phyloP scores from a whole-genome alignment of 176 grass and related monocot species.

The Musa schizocarpa region DNA sequence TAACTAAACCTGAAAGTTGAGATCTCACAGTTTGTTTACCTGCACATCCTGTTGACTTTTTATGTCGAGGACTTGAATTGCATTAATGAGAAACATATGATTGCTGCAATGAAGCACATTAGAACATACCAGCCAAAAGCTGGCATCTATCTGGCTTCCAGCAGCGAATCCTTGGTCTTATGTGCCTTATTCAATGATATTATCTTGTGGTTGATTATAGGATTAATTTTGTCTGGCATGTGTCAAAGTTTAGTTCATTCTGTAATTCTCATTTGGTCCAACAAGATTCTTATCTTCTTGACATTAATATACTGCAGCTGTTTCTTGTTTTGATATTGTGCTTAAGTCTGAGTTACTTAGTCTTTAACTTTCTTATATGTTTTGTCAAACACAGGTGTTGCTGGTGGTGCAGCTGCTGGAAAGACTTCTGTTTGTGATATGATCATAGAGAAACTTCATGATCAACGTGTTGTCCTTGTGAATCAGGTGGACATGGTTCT shows the following conservation, averaged over 20 bases:
- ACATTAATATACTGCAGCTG: background rate
- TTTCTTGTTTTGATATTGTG: background rate
- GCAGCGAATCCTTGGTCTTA: no score
- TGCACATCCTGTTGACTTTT: no score
- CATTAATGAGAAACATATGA: no score
- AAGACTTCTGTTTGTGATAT: conserved; percentile 75
- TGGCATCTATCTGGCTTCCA: no score
- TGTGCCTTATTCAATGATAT: background rate
- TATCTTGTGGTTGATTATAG: background rate
- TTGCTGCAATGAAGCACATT: no score
- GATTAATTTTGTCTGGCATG: background rate
- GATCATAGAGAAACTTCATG: conserved; percentile 63
- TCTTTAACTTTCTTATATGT: background rate
- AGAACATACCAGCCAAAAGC: no score
- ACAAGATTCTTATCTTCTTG: background rate
- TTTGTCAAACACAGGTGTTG: conserved; percentile 32
- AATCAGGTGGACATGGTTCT: conserved; percentile 37
- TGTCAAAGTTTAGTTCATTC: background rate
- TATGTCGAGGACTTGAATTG: no score
- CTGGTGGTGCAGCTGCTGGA: conserved; percentile 60
- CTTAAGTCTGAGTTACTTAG: background rate
- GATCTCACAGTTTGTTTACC: no score
- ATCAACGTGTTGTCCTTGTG: conserved; percentile 65
- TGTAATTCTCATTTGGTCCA: background rate
- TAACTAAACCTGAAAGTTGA: no score